These are phyloP conservation scores for Dendrobium huoshanense DNA, from an alignment of 106 monocot genomes.

Conservation along the genomic window DNA sequence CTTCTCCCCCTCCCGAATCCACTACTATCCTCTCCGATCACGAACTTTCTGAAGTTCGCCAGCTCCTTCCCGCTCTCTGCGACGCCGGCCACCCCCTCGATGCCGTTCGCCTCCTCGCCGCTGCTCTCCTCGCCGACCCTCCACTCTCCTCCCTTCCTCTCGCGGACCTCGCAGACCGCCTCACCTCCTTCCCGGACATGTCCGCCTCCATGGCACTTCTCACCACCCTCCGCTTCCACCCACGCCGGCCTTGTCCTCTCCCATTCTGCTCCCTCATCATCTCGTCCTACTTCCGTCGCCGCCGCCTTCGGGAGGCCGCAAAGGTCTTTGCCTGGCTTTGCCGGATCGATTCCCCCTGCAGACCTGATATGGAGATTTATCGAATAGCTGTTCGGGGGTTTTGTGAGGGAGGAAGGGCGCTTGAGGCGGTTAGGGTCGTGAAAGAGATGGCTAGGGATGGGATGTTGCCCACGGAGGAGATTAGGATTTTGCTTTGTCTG, in stretches of 20 bases:
- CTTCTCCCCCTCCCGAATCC: not conserved
- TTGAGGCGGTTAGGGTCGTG: constrained; percentile 30
- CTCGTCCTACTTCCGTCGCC: constrained; percentile 26
- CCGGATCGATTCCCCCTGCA: constrained; percentile 33
- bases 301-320: constrained; percentile 25
- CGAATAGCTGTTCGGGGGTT: constrained; percentile 23
- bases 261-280: constrained; percentile 30
- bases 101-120: constrained; percentile 38
- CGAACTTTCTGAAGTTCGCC: constrained; percentile 25
- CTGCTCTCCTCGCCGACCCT: constrained; percentile 36
- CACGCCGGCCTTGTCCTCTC: constrained; percentile 31
- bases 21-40: constrained; percentile 13
- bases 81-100: constrained; percentile 24
- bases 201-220: constrained; percentile 35
- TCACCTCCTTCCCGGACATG: constrained; percentile 34
- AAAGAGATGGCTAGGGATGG: constrained; percentile 35
- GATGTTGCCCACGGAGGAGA: constrained; percentile 8
- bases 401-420: constrained; percentile 23
- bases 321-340: constrained; percentile 50
- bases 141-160: constrained; percentile 29
- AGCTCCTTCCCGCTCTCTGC: constrained; percentile 36
- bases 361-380: constrained; percentile 30
- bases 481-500: constrained; percentile 19
- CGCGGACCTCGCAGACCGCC: constrained; percentile 19
- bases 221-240: constrained; percentile 39